These are phyloP conservation scores for Platanthera zijinensis DNA, from an alignment of 106 monocot genomes.

Conservation along the genomic window DNA sequence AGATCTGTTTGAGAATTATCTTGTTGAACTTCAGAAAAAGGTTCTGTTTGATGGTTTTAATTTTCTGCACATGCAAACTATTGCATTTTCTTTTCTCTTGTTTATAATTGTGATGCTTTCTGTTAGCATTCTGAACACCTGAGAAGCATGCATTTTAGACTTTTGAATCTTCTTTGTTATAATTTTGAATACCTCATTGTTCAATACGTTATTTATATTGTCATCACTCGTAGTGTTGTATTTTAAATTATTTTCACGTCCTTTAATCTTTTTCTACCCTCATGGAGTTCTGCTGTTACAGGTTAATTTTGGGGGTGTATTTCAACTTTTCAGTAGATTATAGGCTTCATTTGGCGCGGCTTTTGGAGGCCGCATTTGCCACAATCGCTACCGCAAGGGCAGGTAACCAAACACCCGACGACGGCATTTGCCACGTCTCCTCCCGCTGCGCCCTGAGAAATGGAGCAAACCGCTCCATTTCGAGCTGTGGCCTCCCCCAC, in stretches of 20 bases:
- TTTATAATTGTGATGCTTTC: background rate
- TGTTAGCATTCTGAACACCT: background rate
- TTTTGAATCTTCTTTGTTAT: no score
- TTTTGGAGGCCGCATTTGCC: no score
- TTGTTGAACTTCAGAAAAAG: slow-evolving; percentile 90
- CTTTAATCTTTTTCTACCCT: background rate
- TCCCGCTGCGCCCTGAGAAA: no score
- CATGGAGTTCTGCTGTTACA: background rate
- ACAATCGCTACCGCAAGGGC: no score
- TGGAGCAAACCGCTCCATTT: no score
- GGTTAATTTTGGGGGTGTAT: background rate
- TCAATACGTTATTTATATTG: background rate
- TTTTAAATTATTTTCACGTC: background rate
- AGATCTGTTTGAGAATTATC: slow-evolving; percentile 79
- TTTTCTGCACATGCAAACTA: background rate
- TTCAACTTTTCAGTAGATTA: no score
- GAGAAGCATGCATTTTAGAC: background rate
- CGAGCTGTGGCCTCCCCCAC: no score
- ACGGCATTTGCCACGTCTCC: no score
- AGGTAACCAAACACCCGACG: no score
- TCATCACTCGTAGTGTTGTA: background rate
- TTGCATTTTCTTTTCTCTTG: background rate
- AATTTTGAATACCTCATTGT: no score
- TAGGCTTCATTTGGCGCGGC: no score
- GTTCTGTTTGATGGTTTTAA: slow-evolving; percentile 22